Evolutionary conservation across 2,329 filamentous ascomycete species (phyloP), one percentile per base, ranked within the genome.

Genomic region (Biscogniauxia marginata): DNA sequence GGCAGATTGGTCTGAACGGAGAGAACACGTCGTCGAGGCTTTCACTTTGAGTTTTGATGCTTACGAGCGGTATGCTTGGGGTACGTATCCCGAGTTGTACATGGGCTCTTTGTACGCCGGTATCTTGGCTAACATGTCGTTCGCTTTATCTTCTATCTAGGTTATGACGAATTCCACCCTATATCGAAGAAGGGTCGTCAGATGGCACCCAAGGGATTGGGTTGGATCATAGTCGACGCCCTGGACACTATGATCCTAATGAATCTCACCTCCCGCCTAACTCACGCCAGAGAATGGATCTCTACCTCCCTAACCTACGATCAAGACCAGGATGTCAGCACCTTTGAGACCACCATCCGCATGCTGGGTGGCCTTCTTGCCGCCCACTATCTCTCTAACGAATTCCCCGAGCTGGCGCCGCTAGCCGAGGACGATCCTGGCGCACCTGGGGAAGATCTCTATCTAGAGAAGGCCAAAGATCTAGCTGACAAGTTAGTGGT

Each of bases 171-270:
- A 73, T 99, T 90, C 71, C 86, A 91, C 65, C 95, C 95, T 1
- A 76, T 93, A 23, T 86, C 89, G 5, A 95, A 95, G 71, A 85
- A 77, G 18, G 90, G 91, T 50, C 81, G 80, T 51, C 86, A 95
- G 66, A 98, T 99, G 93, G 87, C 91, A 6, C 82, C 88, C 3
- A 86, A 91, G 60, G 95, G 93, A 22, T 82, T 99, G 74, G 95
- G 95, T 24, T 99, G 96, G 95, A 98, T 98, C 68, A 97, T 99
- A 60, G 88, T 99, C 55, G 95, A 99, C 75, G 87, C 93, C 11
- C 79, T 99, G 61, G 95, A 99, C 73, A 99, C 95, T 0, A 84
- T 98, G 81, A 99, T 99, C 77, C 80, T 99, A 59, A 99, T 99
- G 95, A 98, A 98, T 72, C 80, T 96, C 62, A 98, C 93, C 13